Percentiles rank a stretch among this genome's conserved stretches.
phyloP scores from a whole-genome alignment of 2,329 filamentous ascomycete genomes.

The Canariomyces notabilis region DNA sequence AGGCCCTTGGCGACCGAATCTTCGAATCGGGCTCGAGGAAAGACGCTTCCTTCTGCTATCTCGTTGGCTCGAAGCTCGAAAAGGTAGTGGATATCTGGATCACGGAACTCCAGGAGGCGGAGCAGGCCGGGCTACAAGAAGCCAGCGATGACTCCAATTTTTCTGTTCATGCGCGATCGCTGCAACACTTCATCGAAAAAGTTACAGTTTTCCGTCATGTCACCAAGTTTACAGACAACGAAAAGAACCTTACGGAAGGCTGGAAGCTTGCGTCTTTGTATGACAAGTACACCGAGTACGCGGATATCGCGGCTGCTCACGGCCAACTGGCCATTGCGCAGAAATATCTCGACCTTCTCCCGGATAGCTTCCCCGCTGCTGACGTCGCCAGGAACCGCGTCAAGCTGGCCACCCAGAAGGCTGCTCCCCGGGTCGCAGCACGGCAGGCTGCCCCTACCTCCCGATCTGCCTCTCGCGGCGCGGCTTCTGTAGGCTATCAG shows the following conservation, averaged over 20 bases:
- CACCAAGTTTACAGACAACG: constrained; percentile 80
- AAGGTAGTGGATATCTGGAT: constrained; percentile 97
- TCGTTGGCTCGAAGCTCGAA: constrained; percentile 92
- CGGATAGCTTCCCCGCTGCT: constrained; percentile 75
- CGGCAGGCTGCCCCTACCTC: constrained; percentile 32
- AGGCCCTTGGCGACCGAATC: constrained; percentile 87
- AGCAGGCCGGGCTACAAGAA: constrained; percentile 67
- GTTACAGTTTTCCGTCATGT: constrained; percentile 94
- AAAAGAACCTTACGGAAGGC: constrained; percentile 63
- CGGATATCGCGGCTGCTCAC: constrained; percentile 86
- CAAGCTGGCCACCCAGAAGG: constrained; percentile 70
- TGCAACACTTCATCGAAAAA: constrained; percentile 97
- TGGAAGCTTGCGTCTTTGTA: constrained; percentile 91
- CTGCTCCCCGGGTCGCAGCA: constrained; percentile 34
- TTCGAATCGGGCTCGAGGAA: constrained; percentile 73
- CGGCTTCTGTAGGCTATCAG: constrained; percentile 42
- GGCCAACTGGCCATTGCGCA: constrained; percentile 82
- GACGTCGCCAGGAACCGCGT: constrained; percentile 83
- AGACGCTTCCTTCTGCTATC: constrained; percentile 93
- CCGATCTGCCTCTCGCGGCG: constrained; percentile 36
- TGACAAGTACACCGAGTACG: constrained; percentile 94
- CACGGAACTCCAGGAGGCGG: constrained; percentile 77
- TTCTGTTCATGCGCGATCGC: constrained; percentile 79
- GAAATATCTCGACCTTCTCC: constrained; percentile 85
- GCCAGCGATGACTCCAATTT: constrained; percentile 73